phyloP scores from a whole-genome alignment of 805 yeast genomes.

The Debaryomyces prosopidis region DNA sequence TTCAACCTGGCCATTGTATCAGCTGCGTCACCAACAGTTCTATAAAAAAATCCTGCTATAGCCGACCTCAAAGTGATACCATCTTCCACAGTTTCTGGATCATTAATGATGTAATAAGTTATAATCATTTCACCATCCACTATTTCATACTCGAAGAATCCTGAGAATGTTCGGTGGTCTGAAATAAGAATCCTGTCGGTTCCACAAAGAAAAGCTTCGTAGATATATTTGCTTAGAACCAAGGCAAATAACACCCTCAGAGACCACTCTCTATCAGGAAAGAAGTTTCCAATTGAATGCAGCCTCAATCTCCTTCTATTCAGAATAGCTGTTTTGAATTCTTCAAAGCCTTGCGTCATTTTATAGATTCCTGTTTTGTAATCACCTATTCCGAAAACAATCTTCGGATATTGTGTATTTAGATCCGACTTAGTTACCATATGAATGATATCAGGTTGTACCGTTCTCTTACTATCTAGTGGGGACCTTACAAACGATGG shows the following conservation, averaged over 20 bases:
- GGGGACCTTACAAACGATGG: neutral
- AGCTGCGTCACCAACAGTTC: neutral
- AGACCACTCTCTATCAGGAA: constrained; percentile 1
- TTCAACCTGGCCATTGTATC: constrained; percentile 1
- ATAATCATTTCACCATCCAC: constrained; percentile 5
- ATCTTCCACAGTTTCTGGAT: constrained; percentile 7
- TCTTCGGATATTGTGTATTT: constrained; percentile 1
- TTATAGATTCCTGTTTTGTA: constrained; percentile 1
- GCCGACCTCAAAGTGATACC: constrained; percentile 7
- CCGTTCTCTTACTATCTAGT: neutral
- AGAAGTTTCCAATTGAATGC: neutral
- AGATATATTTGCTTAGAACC: constrained; percentile 3
- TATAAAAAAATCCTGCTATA: constrained; percentile 6
- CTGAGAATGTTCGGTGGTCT: constrained; percentile 5
- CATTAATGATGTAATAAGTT: constrained; percentile 4
- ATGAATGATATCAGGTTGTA: neutral
- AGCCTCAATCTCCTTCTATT: neutral
- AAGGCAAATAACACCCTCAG: constrained; percentile 1
- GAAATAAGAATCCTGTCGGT: constrained; percentile 2
- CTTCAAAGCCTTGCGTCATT: neutral
- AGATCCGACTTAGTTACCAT: neutral
- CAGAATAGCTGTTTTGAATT: neutral
- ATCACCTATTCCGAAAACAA: constrained; percentile 2
- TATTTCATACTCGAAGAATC: constrained; percentile 4
- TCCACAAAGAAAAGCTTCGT: constrained; percentile 3